Evolutionary conservation across 305 asterid species (phyloP).

Genomic region (Caryopteris hybrid): DNA sequence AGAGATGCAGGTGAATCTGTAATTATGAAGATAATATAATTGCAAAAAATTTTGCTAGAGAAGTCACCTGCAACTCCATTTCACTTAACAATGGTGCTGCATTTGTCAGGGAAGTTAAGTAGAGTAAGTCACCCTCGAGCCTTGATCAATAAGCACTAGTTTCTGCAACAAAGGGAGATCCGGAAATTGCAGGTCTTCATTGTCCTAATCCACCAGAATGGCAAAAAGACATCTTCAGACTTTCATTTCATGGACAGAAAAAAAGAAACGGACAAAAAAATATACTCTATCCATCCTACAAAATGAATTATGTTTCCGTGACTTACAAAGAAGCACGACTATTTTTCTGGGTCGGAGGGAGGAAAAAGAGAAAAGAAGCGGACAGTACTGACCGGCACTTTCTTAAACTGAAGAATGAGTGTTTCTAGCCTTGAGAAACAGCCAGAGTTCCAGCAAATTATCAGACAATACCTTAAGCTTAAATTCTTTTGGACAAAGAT

Average conservation of each 20-base stretch:
- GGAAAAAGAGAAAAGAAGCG: background rate
- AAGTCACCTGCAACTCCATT: background rate
- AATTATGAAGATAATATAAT: no score
- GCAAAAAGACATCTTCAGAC: background rate
- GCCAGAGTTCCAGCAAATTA: no score
- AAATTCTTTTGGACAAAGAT: background rate
- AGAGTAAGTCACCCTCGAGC: background rate
- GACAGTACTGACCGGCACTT: background rate
- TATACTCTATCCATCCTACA: no score
- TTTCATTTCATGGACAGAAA: background rate
- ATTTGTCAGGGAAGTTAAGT: background rate
- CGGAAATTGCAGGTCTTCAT: background rate
- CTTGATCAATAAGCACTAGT: background rate
- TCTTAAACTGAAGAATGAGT: background rate
- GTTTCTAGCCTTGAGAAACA: background rate
- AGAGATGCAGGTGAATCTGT: no score
- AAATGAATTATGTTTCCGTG: no score
- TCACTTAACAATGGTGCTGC: background rate
- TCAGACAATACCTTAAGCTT: background rate
- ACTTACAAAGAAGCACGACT: no score
- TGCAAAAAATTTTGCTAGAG: no score
- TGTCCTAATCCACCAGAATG: background rate
- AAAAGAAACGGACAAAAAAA: no score
- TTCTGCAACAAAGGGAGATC: background rate
- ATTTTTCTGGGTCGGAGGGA: no score